Conservation (phyloP, 495 filamentous ascomycete genomes). For the Beverwykella pulmonaria region DNA sequence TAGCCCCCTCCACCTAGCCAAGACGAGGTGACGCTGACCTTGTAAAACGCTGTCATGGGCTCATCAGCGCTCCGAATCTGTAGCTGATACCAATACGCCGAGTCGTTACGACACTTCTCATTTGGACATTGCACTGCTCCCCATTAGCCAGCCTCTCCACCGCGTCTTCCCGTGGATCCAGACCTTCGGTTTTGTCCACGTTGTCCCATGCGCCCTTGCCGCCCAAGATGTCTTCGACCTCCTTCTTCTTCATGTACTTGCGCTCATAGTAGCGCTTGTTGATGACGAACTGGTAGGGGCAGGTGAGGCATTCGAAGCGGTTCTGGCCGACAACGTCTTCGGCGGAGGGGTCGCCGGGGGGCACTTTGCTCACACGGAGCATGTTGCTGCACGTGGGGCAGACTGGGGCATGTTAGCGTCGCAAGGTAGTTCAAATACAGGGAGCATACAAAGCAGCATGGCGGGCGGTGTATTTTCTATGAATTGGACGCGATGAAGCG, state of each 20-base stretch:
- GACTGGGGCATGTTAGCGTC: constrained; percentile 56
- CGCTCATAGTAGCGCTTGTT: constrained; percentile 74
- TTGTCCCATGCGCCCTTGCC: constrained; percentile 87
- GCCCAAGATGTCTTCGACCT: constrained; percentile 89
- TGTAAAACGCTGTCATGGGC: constrained; percentile 95
- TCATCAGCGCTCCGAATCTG: constrained; percentile 98
- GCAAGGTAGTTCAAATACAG: background rate
- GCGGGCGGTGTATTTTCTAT: background rate
- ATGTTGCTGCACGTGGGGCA: constrained; percentile 92
- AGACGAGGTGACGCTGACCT: constrained; percentile 45
- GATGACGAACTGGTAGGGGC: constrained; percentile 83
- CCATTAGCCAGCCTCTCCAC: constrained; percentile 14
- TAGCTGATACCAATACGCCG: constrained; percentile 92
- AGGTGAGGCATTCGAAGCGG: constrained; percentile 89
- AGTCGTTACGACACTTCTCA: constrained; percentile 70
- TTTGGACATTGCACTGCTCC: constrained; percentile 72
- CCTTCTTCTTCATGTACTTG: constrained; percentile 70
- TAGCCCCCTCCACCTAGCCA: background rate
- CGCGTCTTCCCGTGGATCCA: constrained; percentile 24
- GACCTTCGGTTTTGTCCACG: constrained; percentile 74
- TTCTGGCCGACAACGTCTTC: constrained; percentile 54
- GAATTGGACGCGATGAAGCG: background rate
- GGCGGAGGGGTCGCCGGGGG: constrained; percentile 50
- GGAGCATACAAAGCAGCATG: constrained; percentile 70
- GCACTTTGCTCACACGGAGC: constrained; percentile 69